phyloP scores from a whole-genome alignment of 1,284 basidiomycete species.

The Sphagnurus paluster region DNA sequence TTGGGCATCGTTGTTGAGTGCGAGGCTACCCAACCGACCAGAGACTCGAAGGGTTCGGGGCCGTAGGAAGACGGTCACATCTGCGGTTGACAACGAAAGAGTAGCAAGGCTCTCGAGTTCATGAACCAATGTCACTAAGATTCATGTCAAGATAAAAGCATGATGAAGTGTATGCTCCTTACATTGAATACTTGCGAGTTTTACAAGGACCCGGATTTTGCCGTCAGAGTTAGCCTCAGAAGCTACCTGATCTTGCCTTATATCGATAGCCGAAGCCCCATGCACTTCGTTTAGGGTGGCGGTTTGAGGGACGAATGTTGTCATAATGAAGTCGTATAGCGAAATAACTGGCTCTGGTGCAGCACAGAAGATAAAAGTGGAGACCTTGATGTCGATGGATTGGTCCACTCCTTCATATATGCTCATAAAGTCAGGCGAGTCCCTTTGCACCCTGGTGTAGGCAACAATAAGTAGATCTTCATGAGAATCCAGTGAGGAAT shows the following conservation, averaged over 20 bases:
- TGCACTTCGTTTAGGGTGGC: constrained; percentile 6
- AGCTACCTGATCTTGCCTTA: not conserved
- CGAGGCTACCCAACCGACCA: constrained; percentile 85
- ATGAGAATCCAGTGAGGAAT: constrained; percentile 38
- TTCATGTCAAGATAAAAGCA: not conserved
- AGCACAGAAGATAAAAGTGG: constrained; percentile 90
- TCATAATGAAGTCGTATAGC: constrained; percentile 98
- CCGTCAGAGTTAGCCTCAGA: constrained; percentile 30
- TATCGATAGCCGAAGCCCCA: not conserved
- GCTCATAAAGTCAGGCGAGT: constrained; percentile 86
- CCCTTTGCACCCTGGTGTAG: constrained; percentile 81
- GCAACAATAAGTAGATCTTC: constrained; percentile 83
- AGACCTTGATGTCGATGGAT: constrained; percentile 85
- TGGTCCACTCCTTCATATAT: constrained; percentile 89
- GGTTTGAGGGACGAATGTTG: constrained; percentile 80
- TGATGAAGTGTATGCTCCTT: constrained; percentile 14
- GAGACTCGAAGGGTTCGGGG: constrained; percentile 79
- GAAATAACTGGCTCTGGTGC: constrained; percentile 91
- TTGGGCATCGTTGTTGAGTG: constrained; percentile 79
- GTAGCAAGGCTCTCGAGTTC: constrained; percentile 78
- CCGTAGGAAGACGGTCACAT: constrained; percentile 80
- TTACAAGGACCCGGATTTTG: constrained; percentile 84
- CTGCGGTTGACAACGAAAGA: constrained; percentile 88
- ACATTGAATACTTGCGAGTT: constrained; percentile 88
- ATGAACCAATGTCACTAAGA: constrained; percentile 39